phyloP scores from a whole-genome alignment of 768 basidiomycete genomes.

The Cubamyces sp. region DNA sequence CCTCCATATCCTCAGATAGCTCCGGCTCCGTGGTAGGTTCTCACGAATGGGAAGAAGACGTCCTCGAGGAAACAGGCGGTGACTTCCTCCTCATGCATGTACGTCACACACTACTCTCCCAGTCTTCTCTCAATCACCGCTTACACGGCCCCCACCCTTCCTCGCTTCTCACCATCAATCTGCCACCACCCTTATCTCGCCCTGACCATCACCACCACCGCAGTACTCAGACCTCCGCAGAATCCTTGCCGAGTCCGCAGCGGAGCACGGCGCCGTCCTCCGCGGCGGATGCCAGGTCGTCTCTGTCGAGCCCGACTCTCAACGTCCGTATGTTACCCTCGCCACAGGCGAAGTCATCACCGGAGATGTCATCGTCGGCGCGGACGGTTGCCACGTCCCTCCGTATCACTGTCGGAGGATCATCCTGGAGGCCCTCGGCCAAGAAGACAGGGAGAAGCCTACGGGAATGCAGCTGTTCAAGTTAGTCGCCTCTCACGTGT shows the following conservation, averaged over 20 bases:
- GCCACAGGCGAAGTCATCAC: constrained; percentile 31
- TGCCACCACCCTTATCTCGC: neutral
- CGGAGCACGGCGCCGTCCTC: constrained; percentile 25
- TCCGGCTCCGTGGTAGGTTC: constrained; percentile 49
- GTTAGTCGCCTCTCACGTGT: constrained; percentile 11
- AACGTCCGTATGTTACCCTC: constrained; percentile 31
- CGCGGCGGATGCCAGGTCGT: constrained; percentile 24
- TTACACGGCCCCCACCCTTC: neutral
- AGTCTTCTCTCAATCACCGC: neutral
- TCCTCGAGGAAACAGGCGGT: constrained; percentile 51
- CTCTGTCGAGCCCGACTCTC: constrained; percentile 13
- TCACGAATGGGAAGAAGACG: constrained; percentile 51
- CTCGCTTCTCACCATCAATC: neutral
- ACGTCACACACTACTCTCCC: constrained; percentile 27
- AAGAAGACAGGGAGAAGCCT: constrained; percentile 13
- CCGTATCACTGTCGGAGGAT: constrained; percentile 14
- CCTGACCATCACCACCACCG: neutral
- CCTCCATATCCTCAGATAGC: constrained; percentile 38
- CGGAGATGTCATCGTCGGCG: constrained; percentile 36
- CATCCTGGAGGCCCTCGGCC: constrained; percentile 18
- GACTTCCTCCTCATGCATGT: constrained; percentile 54
- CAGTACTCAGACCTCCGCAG: constrained; percentile 36
- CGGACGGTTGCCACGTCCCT: constrained; percentile 28
- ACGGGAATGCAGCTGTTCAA: constrained; percentile 24
- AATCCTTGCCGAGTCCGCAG: constrained; percentile 33